Base-by-base conservation (phyloP, 257 asterid species). In the Paraleonurus japonicus region DNA sequence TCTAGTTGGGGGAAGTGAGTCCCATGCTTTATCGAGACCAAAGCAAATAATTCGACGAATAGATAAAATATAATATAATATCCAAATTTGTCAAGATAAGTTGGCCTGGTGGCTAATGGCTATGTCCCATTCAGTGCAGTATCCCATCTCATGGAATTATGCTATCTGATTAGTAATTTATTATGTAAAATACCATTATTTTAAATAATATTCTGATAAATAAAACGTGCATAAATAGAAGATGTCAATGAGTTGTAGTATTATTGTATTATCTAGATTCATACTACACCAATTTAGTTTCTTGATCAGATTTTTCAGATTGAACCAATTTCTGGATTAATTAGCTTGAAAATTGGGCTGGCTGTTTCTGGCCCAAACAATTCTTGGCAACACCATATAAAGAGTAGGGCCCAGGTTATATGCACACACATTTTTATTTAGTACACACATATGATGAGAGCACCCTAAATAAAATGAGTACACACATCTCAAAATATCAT, bases 21-120 rank as follows among this genome's bases (percentile, higher is more conserved):
- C 77, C 78, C 78, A 64, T 73, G 67, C 78, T 65, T 63, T 53
- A 61, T 62, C 67, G 58, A 53, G 67, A 73, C 69, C 60, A 26
- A 54, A 45, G 15, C 45, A 58, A 30, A 58, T 45, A 30, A 59
- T 67, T 67, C 35, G 78, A 27, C 67, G 61, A 30, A 9, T 13
- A 17, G 8, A 68, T 32, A 67, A 67, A 24, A 35, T 43, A 67
- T 43, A 24, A 35, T 43, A 67, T 43, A 45, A 58, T 58, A 66
- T 74, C 62, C 74, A 43, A 65, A 5, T 32, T 65, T 74, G 61
- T 30, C 37, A 17, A 10, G 61, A 73, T 65, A 43, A 17, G 41
- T 57, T 62, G 11, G 69, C n/a, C n/a, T n/a, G n/a, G n/a, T n/a
- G n/a, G n/a, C n/a, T n/a, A n/a, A 69, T 43, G 19, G 70, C 62